A percentile compares a stretch with the other conserved stretches of the same genome.
Conservation (phyloP, 140 eudicot species). For the Senecio squalidus region DNA sequence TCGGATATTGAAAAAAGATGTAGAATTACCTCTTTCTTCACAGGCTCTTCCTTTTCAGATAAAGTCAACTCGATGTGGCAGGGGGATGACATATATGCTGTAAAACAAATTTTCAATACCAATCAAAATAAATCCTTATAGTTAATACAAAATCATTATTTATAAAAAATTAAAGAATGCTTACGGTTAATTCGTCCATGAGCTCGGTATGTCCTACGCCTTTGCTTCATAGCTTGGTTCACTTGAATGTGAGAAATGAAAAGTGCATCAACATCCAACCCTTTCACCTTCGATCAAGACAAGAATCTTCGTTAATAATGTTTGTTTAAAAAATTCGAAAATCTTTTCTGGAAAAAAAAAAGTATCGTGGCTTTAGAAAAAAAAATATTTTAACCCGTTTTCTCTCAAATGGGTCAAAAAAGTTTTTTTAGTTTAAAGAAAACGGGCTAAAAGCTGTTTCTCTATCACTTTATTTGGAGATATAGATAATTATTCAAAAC, state of each 20-base stretch:
- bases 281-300: constrained; percentile 64
- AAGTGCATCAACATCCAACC: constrained; percentile 65
- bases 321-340: too few relatives aligned
- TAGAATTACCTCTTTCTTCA: constrained; percentile 1
- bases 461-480: too few relatives aligned
- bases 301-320: too few relatives aligned
- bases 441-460: too few relatives aligned
- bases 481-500: too few relatives aligned
- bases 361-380: too few relatives aligned
- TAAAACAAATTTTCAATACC: neutral
- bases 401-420: too few relatives aligned
- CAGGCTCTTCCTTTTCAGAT: constrained; percentile 3
- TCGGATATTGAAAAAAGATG: too few relatives aligned
- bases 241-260: constrained; percentile 70
- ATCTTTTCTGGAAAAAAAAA: too few relatives aligned
- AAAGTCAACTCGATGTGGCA: neutral
- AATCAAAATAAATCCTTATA: neutral
- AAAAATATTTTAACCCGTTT: too few relatives aligned
- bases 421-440: too few relatives aligned
- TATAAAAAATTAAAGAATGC: neutral
- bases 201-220: constrained; percentile 69
- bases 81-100: neutral
- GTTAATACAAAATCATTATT: neutral
- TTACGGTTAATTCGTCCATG: constrained; percentile 69
- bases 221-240: constrained; percentile 65